Evolutionary conservation across 768 basidiomycete species (phyloP), one percentile per base, ranked within the genome.

Genomic region (Collybia sordida): DNA sequence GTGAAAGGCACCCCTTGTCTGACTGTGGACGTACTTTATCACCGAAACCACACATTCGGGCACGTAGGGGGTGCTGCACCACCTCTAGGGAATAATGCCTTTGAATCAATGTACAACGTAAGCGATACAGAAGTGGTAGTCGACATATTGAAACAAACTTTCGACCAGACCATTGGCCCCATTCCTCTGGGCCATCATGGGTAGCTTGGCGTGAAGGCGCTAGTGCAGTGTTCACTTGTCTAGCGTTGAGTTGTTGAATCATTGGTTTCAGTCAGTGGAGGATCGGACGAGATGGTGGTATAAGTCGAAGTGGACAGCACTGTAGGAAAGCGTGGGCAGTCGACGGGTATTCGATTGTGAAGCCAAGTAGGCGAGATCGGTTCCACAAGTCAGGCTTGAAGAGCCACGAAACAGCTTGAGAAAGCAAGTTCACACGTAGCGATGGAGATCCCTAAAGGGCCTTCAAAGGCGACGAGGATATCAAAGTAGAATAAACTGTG

Each of bases 31-130:
- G 52, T 58, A 93, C 93, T 77, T 95, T 96, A 75, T 97, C 93
- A 39, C 94, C 94, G 67, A 96, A 95, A 9, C 95, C 95, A 65
- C 94, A 96, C 86, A 95, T 95, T 56, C 94, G 82, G 42, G 94
- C 95, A 37, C 94, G 83, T 41, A 90, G 68, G 35, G 95, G 94
- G 59, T 95, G 83, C 64, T 97, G 95, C 3, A 90, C 80, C 59
- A 95, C 81, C 56, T 91, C 86, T 36, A 96, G 78, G 12, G 85
- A 82, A 67, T 95, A 95, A 64, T 88, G 76, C 63, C 91, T 93
- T 59, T 2, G 17, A 40, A 12, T 46, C 1, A 23, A 45, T 28
- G 11, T 6, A 49, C 11, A 56, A 56, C 9, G 53, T 59, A 44
- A 60, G 49, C 39, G 41, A 36, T 44, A 48, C 35, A 49, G 54